Conservation (phyloP, 306 rosid species). For the Purshia tridentata region DNA sequence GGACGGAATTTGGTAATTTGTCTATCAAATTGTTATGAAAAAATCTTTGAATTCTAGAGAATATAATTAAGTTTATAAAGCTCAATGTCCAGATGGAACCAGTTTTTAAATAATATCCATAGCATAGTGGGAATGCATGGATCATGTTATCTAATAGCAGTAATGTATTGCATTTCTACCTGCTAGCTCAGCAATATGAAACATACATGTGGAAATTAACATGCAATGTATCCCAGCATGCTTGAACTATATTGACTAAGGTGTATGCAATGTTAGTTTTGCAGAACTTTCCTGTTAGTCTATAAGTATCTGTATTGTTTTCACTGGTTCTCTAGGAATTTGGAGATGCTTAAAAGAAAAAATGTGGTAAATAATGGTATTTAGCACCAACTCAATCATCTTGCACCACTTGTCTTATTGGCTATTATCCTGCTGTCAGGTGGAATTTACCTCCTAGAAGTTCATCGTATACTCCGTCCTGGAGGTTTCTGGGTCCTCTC, state of each 20-base stretch:
- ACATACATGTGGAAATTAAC: neutral
- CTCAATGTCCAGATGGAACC: neutral
- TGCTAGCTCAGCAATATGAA: neutral
- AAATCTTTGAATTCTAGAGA: conserved; percentile 11
- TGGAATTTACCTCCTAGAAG: conserved; percentile 83
- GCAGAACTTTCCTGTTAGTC: neutral
- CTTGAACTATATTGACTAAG: neutral
- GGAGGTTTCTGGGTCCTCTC: conserved; percentile 98
- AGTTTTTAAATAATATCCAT: neutral
- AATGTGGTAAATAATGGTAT: neutral
- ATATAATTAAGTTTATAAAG: neutral
- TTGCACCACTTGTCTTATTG: neutral
- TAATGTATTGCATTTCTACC: neutral
- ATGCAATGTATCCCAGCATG: neutral
- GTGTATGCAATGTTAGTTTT: neutral
- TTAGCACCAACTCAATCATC: neutral
- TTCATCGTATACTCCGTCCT: conserved; percentile 91
- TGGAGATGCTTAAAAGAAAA: neutral
- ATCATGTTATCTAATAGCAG: neutral
- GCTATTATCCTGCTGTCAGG: conserved; percentile 44
- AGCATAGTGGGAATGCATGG: neutral
- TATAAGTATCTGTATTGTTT: neutral
- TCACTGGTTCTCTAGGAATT: neutral
- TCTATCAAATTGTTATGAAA: neutral
- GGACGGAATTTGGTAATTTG: conserved; percentile 95